Base-by-base conservation (phyloP, 106 monocot genomes). In the Platanthera zijinensis region DNA sequence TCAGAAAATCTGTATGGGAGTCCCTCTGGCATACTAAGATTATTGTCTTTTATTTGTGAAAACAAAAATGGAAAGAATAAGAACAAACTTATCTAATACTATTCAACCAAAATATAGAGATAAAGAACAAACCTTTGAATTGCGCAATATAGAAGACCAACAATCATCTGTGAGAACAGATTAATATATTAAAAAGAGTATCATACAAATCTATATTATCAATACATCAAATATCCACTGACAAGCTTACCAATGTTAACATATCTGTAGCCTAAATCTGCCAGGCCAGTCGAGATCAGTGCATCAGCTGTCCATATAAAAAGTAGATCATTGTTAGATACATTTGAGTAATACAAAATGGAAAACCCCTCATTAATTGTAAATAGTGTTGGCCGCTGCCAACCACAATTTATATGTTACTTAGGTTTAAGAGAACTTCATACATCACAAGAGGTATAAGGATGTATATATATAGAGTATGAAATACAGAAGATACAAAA, bases 81-180 rank as follows among this genome's bases (percentile, higher is more conserved):
- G 39, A 3, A 39, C 39, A 39, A 39, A 39, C 39, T 39, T 39
- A 39, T 39, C 39, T 39, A 39, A 39, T 39, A 39, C 39, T 39
- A 39, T 39, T 0, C 39, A 39, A 39, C 39, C 39, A 30, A 67
- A 11, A 30, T 11, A 9, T 67, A 39, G 67, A 45, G 67, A 75
- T 5, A 57, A 22, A 10, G 48, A 72, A 32, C 71, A 76, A 72
- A 93, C 96, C 85, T 93, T 78, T 67, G 14, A 5, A 82, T 91
- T 83, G 57, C 96, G 85, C n/a, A 57, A 77, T 25, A 81, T 18
- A 69, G 84, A 69, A 77, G 90, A 89, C 96, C 96, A 96, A 67
- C 96, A 96, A 86, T 96, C 96, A 87, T 96, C 96, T 96, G 93
- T 70, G 57, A 85, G 75, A 50, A 71, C 68, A 84, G 66, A 74